Evolutionary conservation across 352 stramenopile species (phyloP).

Genomic region (Phytophthora tubulina): DNA sequence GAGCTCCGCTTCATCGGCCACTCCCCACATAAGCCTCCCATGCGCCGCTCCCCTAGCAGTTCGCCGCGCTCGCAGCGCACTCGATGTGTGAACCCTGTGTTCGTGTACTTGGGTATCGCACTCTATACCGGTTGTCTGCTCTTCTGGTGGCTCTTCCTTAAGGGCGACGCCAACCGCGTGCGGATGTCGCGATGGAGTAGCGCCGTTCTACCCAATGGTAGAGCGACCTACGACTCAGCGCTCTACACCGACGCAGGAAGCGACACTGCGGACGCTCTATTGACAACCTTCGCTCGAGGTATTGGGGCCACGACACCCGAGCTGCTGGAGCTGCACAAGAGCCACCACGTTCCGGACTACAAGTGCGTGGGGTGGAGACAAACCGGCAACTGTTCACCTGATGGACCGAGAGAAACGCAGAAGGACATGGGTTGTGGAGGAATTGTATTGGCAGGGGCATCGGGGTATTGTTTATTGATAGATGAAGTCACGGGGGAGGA

Average conservation of each 20-base stretch:
- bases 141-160: constrained; percentile 42
- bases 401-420: constrained; percentile 44
- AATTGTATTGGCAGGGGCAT: constrained; percentile 37
- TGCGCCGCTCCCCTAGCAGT: constrained; percentile 18
- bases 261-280: not conserved
- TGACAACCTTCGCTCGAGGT: constrained; percentile 30
- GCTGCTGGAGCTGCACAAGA: constrained; percentile 31
- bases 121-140: constrained; percentile 34
- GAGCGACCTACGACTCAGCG: not conserved
- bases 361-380: constrained; percentile 62
- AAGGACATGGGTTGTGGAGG: constrained; percentile 45
- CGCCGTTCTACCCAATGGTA: constrained; percentile 14
- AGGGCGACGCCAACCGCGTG: constrained; percentile 30
- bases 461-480: constrained; percentile 55
- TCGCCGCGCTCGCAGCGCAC: constrained; percentile 12
- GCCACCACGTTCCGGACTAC: constrained; percentile 29
- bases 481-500: constrained; percentile 43
- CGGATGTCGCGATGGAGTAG: constrained; percentile 26
- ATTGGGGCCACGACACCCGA: constrained; percentile 31
- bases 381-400: constrained; percentile 47
- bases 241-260: not conserved
- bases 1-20: constrained; percentile 7
- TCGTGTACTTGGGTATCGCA: constrained; percentile 36
- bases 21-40: constrained; percentile 4
- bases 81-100: constrained; percentile 22